phyloP scores from a whole-genome alignment of 768 basidiomycete species.

The Amanita exitialis region DNA sequence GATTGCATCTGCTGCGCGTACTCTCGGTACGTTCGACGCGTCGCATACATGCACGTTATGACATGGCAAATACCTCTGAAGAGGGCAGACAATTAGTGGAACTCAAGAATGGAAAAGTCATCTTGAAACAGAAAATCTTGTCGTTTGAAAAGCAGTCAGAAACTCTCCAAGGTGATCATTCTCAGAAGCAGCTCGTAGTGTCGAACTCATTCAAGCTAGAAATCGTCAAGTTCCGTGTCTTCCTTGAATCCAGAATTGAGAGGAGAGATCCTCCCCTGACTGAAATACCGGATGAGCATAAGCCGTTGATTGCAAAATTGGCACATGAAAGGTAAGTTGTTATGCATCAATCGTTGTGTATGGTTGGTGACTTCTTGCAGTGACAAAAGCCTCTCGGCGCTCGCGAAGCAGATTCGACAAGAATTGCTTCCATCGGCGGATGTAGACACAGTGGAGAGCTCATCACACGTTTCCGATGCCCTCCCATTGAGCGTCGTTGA shows the following conservation, averaged over 20 bases:
- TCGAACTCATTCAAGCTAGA: slow-evolving; percentile 29
- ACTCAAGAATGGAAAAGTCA: slow-evolving; percentile 66
- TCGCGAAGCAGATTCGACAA: slow-evolving; percentile 63
- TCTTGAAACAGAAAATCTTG: slow-evolving; percentile 66
- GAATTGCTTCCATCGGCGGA: slow-evolving; percentile 57
- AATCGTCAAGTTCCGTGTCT: slow-evolving; percentile 67
- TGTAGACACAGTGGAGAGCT: slow-evolving; percentile 37
- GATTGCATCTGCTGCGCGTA: not conserved
- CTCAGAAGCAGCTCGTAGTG: not conserved
- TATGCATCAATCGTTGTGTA: not conserved
- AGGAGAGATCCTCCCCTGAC: slow-evolving; percentile 39
- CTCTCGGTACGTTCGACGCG: slow-evolving; percentile 22
- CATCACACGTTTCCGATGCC: slow-evolving; percentile 23
- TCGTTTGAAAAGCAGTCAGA: slow-evolving; percentile 74
- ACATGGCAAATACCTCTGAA: slow-evolving; percentile 24
- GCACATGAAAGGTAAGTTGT: slow-evolving; percentile 70
- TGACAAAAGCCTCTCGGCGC: slow-evolving; percentile 54
- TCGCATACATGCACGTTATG: slow-evolving; percentile 7
- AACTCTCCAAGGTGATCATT: slow-evolving; percentile 62
- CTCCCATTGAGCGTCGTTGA: slow-evolving; percentile 53
- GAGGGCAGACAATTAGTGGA: slow-evolving; percentile 43
- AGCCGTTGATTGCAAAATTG: slow-evolving; percentile 70
- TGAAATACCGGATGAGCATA: slow-evolving; percentile 57
- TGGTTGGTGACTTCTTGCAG: slow-evolving; percentile 26
- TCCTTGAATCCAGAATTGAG: slow-evolving; percentile 48